Base-by-base conservation (phyloP, 768 basidiomycete genomes). In the Collybiopsis confluens region DNA sequence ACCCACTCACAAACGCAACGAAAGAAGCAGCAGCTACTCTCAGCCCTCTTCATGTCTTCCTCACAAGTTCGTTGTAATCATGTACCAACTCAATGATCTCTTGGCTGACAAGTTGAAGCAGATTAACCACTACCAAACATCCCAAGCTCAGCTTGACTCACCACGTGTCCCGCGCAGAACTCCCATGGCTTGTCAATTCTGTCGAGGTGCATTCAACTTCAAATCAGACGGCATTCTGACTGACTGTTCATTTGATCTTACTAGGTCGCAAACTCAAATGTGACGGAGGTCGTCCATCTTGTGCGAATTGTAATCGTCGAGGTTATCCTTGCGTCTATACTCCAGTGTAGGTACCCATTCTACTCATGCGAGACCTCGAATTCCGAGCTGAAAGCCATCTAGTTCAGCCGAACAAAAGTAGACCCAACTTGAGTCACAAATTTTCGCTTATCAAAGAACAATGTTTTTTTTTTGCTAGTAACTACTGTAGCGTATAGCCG, bases 131-230 rank as follows among this genome's bases (percentile, higher is more conserved):
- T 23, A 35, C 21, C 30, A 35, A 9, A 36, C 13, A n/a, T 8
- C 30, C 11, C 47, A 48, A 15, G 30, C 27, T 20, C 49, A 52
- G 18, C 6, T n/a, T 20, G 50, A 52, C 13, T 28, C 41, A 20
- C 40, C 50, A 4, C 42, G 52, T 36, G 52, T 43, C 20, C 52
- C 52, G 9, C 41, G 52, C 11, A 16, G 85, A 51, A 85, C 80
- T 0, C 77, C 82, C 0, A 86, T 89, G 83, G 87, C 87, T 6
- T 89, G 87, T 62, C 76, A 78, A 52, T 89, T 88, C 62, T 89
- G 87, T 64, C 73, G 87, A 66, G 82, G 86, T 83, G 59, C 53
- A 68, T 54, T 40, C 10, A 38, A 8, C 2, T 26, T 21, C n/a
- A 47, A 27, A n/a, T n/a, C 30, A 35, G 15, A n/a, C 11, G 2